Evolutionary conservation across 2,329 filamentous ascomycete species (phyloP).

Genomic region (Stachybotrys elegans): DNA sequence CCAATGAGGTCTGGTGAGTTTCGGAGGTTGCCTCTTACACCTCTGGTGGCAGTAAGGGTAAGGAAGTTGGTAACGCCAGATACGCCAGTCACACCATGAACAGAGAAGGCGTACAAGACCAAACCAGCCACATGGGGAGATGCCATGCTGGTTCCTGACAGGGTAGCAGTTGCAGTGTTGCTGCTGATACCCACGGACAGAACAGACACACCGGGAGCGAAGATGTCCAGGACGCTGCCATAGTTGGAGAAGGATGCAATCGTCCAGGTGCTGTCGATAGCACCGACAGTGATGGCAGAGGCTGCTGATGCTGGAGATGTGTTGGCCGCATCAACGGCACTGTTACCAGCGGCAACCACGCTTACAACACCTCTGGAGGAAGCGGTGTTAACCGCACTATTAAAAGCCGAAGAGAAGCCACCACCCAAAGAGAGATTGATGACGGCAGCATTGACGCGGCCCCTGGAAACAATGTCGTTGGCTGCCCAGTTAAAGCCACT

Average conservation of each 20-base stretch:
- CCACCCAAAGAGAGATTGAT: conserved; percentile 55
- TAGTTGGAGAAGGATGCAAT: conserved; percentile 47
- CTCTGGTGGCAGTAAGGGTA: conserved; percentile 33
- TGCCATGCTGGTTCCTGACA: conserved; percentile 62
- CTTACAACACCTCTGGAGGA: conserved; percentile 42
- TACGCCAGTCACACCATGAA: conserved; percentile 30
- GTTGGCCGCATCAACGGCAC: conserved; percentile 20
- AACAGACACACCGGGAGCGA: conserved; percentile 42
- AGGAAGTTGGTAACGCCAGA: conserved; percentile 36
- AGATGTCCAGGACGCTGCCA: conserved; percentile 43
- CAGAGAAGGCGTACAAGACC: conserved; percentile 39
- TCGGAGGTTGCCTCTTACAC: conserved; percentile 31
- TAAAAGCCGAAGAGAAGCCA: conserved; percentile 37
- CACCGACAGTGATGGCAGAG: conserved; percentile 27
- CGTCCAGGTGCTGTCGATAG: conserved; percentile 30
- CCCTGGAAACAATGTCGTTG: conserved; percentile 36
- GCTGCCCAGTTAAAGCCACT: conserved; percentile 36
- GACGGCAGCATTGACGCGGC: conserved; percentile 35
- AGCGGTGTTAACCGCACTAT: conserved; percentile 42
- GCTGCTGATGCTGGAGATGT: conserved; percentile 25
- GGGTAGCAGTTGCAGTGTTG: conserved; percentile 36
- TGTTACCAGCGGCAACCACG: conserved; percentile 52
- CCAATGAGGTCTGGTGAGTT: conserved; percentile 42
- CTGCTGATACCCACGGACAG: conserved; percentile 43
- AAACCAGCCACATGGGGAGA: conserved; percentile 57